Conservation (phyloP, 73 alveolate species). For the Paramecium caudatum region DNA sequence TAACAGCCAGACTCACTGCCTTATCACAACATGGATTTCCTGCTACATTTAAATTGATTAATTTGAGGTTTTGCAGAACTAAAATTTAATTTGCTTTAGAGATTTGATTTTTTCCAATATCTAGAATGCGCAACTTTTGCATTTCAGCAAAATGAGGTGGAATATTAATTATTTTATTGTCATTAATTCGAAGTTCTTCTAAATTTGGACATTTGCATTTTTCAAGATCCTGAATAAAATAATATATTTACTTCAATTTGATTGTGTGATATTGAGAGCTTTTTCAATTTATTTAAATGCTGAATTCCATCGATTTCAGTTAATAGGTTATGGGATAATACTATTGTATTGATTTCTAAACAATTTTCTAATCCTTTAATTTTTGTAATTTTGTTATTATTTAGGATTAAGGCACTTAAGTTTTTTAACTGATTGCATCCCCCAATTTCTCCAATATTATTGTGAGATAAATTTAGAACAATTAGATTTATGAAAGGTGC, state of each 20-base stretch:
- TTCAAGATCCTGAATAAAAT: slow-evolving; percentile 17
- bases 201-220: background rate
- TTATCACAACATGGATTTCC: slow-evolving; percentile 55
- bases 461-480: slow-evolving; percentile 24
- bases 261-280: slow-evolving; percentile 38
- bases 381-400: slow-evolving; percentile 4
- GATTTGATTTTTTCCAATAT: slow-evolving; percentile 38
- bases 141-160: background rate
- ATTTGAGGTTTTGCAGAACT: slow-evolving; percentile 4
- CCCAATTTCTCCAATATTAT: background rate
- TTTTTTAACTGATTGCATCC: background rate
- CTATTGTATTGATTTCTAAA: background rate
- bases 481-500: background rate
- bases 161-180: background rate
- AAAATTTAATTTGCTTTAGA: background rate
- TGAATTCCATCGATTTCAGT: background rate
- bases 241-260: background rate
- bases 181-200: slow-evolving; percentile 12
- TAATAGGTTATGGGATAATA: background rate
- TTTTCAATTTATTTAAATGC: slow-evolving; percentile 41
- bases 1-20: background rate
- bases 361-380: background rate
- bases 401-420: slow-evolving; percentile 17
- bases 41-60: slow-evolving; percentile 10
- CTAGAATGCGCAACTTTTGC: background rate